These are phyloP conservation scores for Dalbergia oliveri DNA, from an alignment of 306 rosid genomes.

Conservation along the genomic window DNA sequence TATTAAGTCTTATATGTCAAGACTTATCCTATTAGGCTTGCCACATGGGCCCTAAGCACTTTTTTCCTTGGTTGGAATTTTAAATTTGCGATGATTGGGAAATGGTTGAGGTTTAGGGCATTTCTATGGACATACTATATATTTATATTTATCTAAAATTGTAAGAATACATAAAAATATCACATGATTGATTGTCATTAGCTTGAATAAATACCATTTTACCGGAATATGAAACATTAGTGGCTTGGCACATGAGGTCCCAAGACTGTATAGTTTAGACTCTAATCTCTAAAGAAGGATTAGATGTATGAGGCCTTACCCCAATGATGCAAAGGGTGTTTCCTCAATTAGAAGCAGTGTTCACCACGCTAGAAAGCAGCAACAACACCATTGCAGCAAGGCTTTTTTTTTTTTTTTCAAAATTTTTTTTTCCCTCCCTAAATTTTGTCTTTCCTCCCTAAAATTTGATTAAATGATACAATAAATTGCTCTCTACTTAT, in stretches of 20 bases:
- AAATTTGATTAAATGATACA: background rate
- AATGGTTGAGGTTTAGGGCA: background rate
- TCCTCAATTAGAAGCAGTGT: background rate
- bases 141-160: background rate
- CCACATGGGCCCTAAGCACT: background rate
- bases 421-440: background rate
- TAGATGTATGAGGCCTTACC: background rate
- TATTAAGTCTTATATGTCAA: no score
- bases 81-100: background rate
- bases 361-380: background rate
- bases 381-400: background rate
- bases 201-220: constrained; percentile 16
- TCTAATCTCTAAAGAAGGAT: constrained; percentile 7
- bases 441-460: no score
- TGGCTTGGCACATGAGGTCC: background rate
- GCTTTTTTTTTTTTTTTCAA: background rate
- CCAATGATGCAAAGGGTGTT: background rate
- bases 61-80: background rate
- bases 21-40: no score
- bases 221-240: constrained; percentile 1
- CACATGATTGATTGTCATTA: constrained; percentile 23
- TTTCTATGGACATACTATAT: constrained; percentile 2
- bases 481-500: background rate
- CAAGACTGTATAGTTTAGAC: background rate
- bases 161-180: background rate